These are phyloP conservation scores for Trichosporon sp. DNA, from an alignment of 1,284 basidiomycete species.

Conservation along the genomic window DNA sequence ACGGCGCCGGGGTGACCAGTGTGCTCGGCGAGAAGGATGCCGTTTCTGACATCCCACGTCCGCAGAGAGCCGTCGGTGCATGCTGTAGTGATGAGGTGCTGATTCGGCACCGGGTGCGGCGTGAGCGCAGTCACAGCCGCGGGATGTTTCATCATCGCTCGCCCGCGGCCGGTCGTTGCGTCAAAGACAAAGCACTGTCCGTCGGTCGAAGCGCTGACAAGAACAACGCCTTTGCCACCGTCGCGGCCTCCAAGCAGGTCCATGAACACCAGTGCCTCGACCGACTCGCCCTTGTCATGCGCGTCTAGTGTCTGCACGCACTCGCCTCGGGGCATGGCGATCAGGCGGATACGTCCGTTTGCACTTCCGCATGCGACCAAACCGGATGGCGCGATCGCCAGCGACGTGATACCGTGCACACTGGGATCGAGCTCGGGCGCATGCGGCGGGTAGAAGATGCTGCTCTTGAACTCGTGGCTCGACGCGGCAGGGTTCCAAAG, in stretches of 20 bases:
- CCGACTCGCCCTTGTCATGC: conserved; percentile 79
- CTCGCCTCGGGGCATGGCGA: conserved; percentile 79
- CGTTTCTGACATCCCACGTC: conserved; percentile 89
- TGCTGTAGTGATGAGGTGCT: conserved; percentile 70
- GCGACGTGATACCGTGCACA: conserved; percentile 72
- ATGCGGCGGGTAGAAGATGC: conserved; percentile 53
- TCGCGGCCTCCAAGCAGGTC: conserved; percentile 59
- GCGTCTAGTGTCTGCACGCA: conserved; percentile 64
- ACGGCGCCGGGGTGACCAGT: conserved; percentile 78
- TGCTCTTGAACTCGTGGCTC: conserved; percentile 60
- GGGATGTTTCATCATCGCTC: conserved; percentile 58
- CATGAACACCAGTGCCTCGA: conserved; percentile 83
- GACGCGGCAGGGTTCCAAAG: conserved; percentile 78
- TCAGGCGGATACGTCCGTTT: conserved; percentile 72
- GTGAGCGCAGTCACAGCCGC: conserved; percentile 79
- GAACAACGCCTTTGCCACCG: conserved; percentile 57
- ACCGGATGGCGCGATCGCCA: conserved; percentile 76
- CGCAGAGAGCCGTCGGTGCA: conserved; percentile 78
- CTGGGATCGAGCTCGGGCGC: conserved; percentile 50
- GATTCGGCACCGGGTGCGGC: conserved; percentile 60
- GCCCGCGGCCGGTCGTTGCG: conserved; percentile 70
- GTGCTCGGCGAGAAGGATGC: conserved; percentile 69
- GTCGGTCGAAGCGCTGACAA: conserved; percentile 85
- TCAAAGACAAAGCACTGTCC: conserved; percentile 94
- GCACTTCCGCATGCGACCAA: conserved; percentile 83